Evolutionary conservation across 2,329 filamentous ascomycete species (phyloP), one percentile per base, ranked within the genome.

Genomic region (Venturia effusa): DNA sequence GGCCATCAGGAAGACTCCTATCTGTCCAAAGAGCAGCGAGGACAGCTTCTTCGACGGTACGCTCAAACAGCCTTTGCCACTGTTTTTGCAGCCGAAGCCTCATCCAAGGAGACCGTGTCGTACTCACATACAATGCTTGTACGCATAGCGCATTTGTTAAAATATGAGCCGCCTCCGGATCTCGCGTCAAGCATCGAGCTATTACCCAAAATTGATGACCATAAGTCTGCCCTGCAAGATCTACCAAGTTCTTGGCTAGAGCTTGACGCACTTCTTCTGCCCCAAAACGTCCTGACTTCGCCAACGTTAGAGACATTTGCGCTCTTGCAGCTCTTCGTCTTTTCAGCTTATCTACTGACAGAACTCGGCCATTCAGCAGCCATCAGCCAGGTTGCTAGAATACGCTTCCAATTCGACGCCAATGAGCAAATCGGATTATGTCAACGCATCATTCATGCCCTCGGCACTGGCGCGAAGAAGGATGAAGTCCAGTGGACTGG

Each of bases 31-130:
- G 78, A 83, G 3, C 79, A 84, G 57, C 82, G 85, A 67, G 76
- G 79, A 40, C 81, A 84, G 66, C 77, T 92, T 4, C 81, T 87
- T 68, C 75, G 78, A 43, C 81, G 83, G 59, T 92, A 90, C 71
- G 85, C 85, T 51, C 85, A 86, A 64, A 83, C 87, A 55, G 83
- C 83, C 1, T 77, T 92, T 67, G 87, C 88, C 10, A 83, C 82
- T 64, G 84, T 87, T 34, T 92, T 90, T 71, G 76, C 86, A 40
- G 78, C 88, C n/a, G 78, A 86, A 4, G 84, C 84, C 59, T 78
- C 82, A 37, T 83, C 83, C 0, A 67, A 79, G 2, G 82, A 85
- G 11, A 84, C 84, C 1, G 73, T 92, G 17, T 75, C 78, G 27
- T 83, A 81, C 1, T 82, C 86, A 11, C 84, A 89, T 70, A 77